These are phyloP conservation scores for Anisodus acutangulus DNA, from an alignment of 257 asterid species.

Conservation along the genomic window DNA sequence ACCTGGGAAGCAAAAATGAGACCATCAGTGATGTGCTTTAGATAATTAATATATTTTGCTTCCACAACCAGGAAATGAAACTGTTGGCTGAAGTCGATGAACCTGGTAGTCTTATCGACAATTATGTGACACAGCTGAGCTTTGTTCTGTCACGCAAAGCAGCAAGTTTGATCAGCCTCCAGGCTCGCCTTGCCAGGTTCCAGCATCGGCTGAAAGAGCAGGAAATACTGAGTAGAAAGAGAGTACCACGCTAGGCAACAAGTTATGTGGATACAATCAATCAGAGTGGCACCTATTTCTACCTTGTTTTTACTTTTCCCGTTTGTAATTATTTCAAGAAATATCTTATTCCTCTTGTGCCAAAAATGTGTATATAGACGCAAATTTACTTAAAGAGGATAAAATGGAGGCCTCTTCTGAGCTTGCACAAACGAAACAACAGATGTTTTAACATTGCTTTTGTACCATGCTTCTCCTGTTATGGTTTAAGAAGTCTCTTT, in stretches of 20 bases:
- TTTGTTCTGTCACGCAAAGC: slow-evolving; percentile 94
- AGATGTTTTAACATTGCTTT: neutral
- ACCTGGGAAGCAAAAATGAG: neutral
- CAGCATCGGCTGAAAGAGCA: slow-evolving; percentile 96
- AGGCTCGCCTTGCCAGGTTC: slow-evolving; percentile 96
- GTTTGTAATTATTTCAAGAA: neutral
- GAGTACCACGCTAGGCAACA: slow-evolving; percentile 59
- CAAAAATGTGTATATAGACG: neutral
- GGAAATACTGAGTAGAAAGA: slow-evolving; percentile 88
- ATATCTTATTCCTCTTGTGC: neutral
- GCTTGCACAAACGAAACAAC: neutral
- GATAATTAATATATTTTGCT: slow-evolving; percentile 33
- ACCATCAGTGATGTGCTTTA: neutral
- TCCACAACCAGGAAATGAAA: slow-evolving; percentile 84
- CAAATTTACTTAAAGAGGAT: neutral
- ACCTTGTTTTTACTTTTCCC: neutral
- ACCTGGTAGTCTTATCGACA: slow-evolving; percentile 92
- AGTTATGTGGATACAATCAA: neutral
- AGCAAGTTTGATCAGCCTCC: slow-evolving; percentile 90
- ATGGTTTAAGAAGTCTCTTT: neutral
- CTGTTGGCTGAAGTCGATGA: slow-evolving; percentile 90
- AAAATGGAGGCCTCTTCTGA: neutral
- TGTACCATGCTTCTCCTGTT: neutral
- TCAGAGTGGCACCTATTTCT: neutral
- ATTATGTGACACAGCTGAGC: slow-evolving; percentile 82